Conservation (phyloP, 345 rosid species). For the Orychophragmus violaceus region DNA sequence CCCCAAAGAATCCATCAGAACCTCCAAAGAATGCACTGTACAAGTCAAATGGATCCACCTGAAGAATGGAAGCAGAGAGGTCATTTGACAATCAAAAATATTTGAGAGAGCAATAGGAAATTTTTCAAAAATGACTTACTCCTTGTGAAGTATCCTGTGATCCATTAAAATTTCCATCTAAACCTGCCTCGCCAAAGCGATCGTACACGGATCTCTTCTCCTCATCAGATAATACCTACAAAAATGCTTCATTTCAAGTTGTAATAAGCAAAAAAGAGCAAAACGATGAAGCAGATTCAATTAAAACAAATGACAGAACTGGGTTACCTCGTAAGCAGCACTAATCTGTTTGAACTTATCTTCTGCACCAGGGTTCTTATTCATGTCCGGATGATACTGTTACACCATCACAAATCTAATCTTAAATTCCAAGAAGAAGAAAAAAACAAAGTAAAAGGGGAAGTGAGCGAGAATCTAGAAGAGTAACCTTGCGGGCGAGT, state of each 20-base stretch:
- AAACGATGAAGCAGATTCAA: not conserved
- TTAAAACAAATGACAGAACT: not conserved
- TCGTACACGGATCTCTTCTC: constrained; percentile 88
- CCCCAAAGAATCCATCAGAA: constrained; percentile 65
- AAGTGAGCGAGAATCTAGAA: not conserved
- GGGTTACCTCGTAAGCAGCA: constrained; percentile 88
- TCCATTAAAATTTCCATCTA: constrained; percentile 55
- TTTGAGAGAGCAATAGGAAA: not conserved
- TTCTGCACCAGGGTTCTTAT: constrained; percentile 72
- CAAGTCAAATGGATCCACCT: constrained; percentile 89
- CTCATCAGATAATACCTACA: constrained; percentile 91
- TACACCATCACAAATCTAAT: constrained; percentile 14
- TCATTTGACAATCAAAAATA: not conserved
- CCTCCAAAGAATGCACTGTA: constrained; percentile 78
- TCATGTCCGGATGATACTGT: constrained; percentile 93
- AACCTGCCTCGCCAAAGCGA: constrained; percentile 74
- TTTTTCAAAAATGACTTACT: constrained; percentile 34
- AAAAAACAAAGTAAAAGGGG: not conserved
- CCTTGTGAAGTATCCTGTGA: constrained; percentile 42
- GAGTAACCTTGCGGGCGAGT: constrained; percentile 83
- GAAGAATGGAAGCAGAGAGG: not conserved
- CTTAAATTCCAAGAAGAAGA: not conserved
- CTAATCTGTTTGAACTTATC: constrained; percentile 94
- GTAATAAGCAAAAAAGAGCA: constrained; percentile 4
- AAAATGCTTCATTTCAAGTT: constrained; percentile 36